Evolutionary conservation across 148 eudicot species (phyloP), one percentile per base, ranked within the genome.

Genomic region (Limonium bicolor): DNA sequence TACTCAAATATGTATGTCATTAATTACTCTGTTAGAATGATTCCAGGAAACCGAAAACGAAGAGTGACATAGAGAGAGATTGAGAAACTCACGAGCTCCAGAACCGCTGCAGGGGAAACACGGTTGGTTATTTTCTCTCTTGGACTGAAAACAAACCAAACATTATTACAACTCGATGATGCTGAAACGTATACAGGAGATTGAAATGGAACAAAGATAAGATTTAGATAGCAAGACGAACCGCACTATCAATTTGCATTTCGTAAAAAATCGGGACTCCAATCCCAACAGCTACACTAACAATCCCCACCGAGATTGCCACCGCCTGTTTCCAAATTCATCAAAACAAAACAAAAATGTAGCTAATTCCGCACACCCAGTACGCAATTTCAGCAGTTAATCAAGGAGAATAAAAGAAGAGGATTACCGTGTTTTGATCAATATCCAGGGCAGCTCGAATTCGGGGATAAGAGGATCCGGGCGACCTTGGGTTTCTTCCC

Each of bases 251-350:
- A 46, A 88, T 88, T 59, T 88, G 97, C n/a, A 68, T 59, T 61
- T 88, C 97, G 23, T 84, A 88, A 34, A 88, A 88, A 35, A 84
- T 48, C 10, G 97, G 97, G 58, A 88, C 64, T 17, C 97, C 97
- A 68, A 88, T 68, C 49, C 97, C 97, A 61, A 77, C 50, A 1
- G 87, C 97, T 44, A 88, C 72, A 58, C 97, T 88, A 15, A 61
- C 79, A 8, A 84, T 54, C 32, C 97, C 97, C 13, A 88, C 97
- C 46, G 94, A 50, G 16, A 88, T 67, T 17, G 94, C 97, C 38
- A 80, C 71, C 24, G 84, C 30, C 97, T 88, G 77, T 45, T 50
- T 17, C 29, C 28, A 32, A 12, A 36, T 23, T 12, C 32, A 9
- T 19, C 23, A 39, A 11, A 5, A 2, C 14, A 15, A 10, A 9